A percentile compares a stretch with the other conserved stretches of the same genome.
Evolutionary conservation across 2,329 filamentous ascomycete genomes (phyloP).

Genomic region (Colletotrichum orchidophilum): DNA sequence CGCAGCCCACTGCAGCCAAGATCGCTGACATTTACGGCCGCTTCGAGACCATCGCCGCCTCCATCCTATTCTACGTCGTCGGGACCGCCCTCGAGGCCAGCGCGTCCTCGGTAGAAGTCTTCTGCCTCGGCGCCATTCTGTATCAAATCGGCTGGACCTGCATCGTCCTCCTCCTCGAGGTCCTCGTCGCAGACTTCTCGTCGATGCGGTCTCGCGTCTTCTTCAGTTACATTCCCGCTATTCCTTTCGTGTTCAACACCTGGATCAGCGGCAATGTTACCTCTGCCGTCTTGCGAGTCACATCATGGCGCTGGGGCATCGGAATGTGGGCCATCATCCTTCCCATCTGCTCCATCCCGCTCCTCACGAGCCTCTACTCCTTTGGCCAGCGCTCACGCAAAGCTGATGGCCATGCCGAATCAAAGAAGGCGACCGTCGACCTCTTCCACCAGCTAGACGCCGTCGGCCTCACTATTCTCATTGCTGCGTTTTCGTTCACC

Average conservation of each 20-base stretch:
- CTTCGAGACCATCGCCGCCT: conserved; percentile 64
- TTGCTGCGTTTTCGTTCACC: conserved; percentile 56
- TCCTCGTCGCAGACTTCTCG: conserved; percentile 69
- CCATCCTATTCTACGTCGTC: conserved; percentile 64
- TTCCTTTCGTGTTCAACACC: conserved; percentile 69
- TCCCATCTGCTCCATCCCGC: conserved; percentile 63
- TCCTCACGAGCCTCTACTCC: conserved; percentile 53
- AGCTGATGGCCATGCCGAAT: background rate
- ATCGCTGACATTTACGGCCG: conserved; percentile 72
- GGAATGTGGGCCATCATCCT: conserved; percentile 73
- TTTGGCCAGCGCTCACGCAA: conserved; percentile 54
- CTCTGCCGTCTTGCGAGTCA: conserved; percentile 55
- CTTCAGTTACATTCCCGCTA: conserved; percentile 69
- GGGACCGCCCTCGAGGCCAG: conserved; percentile 64
- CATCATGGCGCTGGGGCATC: conserved; percentile 70
- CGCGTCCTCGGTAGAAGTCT: conserved; percentile 57
- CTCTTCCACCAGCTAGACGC: conserved; percentile 67
- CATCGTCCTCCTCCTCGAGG: conserved; percentile 66
- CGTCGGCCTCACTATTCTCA: conserved; percentile 57
- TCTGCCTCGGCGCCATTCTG: conserved; percentile 62
- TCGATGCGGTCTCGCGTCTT: conserved; percentile 68
- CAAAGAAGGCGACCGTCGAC: conserved; percentile 47
- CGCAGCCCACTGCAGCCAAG: conserved; percentile 67
- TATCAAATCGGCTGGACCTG: conserved; percentile 69
- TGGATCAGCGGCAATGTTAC: conserved; percentile 71